A percentile compares a stretch with the other conserved stretches of the same genome.
phyloP scores from a whole-genome alignment of 75 land plant genomes.

The Chamaecyparis obtusa region DNA sequence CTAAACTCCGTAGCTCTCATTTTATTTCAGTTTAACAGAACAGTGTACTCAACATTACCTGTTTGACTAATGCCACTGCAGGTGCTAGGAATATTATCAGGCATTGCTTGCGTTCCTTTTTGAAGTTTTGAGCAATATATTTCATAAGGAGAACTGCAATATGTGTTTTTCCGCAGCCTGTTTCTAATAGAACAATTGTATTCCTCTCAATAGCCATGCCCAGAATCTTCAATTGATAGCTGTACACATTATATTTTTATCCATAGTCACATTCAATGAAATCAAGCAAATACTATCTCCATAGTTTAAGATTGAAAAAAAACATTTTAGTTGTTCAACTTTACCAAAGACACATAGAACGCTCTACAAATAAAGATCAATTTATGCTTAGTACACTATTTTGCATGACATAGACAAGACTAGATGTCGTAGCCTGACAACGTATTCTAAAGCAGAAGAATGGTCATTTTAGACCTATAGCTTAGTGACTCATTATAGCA shows the following conservation, averaged over 20 bases:
- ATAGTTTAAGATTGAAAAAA: no score
- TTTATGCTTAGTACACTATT: no score
- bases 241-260: background rate
- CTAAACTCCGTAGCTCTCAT: background rate
- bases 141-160: slow-evolving; percentile 21
- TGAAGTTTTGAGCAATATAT: background rate
- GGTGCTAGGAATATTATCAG: slow-evolving; percentile 42
- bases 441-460: no score
- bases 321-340: no score
- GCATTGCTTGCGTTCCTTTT: background rate
- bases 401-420: no score
- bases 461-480: no score
- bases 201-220: slow-evolving; percentile 8
- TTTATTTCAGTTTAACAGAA: background rate
- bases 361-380: no score
- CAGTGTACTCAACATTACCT: slow-evolving; percentile 18
- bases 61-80: slow-evolving; percentile 26
- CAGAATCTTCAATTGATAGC: slow-evolving; percentile 16
- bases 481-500: no score
- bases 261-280: no score
- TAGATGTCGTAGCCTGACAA: no score
- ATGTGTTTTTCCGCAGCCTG: slow-evolving; percentile 21
- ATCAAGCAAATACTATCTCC: no score
- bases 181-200: slow-evolving; percentile 18
- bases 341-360: no score